Evolutionary conservation across 176 grass and related monocot genomes (phyloP).

Genomic region (Pharus latifolius): DNA sequence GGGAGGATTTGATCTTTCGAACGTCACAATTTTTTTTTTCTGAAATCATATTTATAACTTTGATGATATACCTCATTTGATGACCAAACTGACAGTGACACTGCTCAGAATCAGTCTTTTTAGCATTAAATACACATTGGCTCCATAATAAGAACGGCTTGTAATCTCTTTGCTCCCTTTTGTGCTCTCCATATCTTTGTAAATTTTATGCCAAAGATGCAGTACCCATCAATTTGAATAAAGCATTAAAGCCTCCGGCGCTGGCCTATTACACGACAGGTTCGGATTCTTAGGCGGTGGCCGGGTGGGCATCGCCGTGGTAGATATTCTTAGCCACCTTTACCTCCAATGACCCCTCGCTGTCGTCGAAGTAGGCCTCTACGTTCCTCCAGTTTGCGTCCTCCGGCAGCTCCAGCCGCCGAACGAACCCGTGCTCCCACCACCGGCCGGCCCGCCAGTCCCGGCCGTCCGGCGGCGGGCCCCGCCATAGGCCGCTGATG

Average conservation of each 20-base stretch:
- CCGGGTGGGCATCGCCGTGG: conserved; percentile 19
- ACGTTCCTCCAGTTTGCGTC: conserved; percentile 58
- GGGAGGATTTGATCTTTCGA: conserved; percentile 19
- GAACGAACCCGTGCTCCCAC: conserved; percentile 93
- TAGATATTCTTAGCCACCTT: conserved; percentile 53
- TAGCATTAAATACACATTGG: neutral
- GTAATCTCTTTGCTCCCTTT: neutral
- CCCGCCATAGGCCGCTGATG: conserved; percentile 74
- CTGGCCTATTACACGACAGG: conserved; percentile 4
- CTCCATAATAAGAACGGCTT: too few species aligned
- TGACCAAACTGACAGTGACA: conserved; percentile 6
- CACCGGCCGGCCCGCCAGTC: conserved; percentile 70
- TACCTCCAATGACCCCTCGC: conserved; percentile 54
- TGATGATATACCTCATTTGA: neutral
- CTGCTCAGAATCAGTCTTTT: neutral
- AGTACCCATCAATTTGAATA: too few species aligned
- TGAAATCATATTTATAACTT: conserved; percentile 3
- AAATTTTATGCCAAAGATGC: neutral
- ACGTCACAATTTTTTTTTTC: conserved; percentile 1
- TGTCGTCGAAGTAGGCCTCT: conserved; percentile 61
- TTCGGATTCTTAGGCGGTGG: conserved; percentile 24
- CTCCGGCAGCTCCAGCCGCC: conserved; percentile 76
- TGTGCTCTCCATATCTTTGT: conserved; percentile 19
- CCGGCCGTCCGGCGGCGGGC: conserved; percentile 21
- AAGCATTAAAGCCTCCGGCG: neutral